Conservation (phyloP, 768 basidiomycete genomes). For the Boletus rufocinnamomeus region DNA sequence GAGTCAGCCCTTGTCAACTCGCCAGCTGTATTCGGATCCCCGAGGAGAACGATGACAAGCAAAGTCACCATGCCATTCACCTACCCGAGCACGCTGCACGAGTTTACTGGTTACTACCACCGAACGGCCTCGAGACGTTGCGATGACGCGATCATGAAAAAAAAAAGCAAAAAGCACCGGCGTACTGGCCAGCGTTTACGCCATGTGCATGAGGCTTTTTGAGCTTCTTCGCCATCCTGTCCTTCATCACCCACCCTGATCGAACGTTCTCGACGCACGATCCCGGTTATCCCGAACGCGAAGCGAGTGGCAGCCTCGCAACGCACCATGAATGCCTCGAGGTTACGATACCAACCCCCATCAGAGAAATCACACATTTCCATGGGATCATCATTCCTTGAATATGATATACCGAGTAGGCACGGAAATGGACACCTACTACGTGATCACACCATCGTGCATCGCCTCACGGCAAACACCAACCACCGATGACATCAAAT, state of each 20-base stretch:
- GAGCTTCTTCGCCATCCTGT: neutral
- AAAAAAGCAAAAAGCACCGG: neutral
- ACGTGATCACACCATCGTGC: neutral
- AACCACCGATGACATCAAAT: neutral
- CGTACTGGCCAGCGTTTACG: neutral
- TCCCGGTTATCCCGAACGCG: neutral
- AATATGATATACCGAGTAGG: neutral
- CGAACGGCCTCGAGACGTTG: neutral
- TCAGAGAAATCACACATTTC: neutral
- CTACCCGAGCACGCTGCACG: neutral
- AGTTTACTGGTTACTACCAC: neutral
- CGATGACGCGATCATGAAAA: neutral
- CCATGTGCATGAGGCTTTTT: slow-evolving; percentile 4
- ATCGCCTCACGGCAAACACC: neutral
- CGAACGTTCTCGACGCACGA: neutral
- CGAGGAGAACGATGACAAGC: neutral
- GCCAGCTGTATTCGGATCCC: neutral
- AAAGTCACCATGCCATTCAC: no score
- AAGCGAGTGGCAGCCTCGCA: slow-evolving; percentile 19
- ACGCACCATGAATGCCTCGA: neutral
- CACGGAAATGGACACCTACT: neutral
- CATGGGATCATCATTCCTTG: neutral
- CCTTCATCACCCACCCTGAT: neutral
- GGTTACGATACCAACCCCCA: neutral
- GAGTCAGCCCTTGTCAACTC: no score